These are phyloP conservation scores for Eucalyptus decipiens DNA, from an alignment of 345 rosid species.

Conservation along the genomic window DNA sequence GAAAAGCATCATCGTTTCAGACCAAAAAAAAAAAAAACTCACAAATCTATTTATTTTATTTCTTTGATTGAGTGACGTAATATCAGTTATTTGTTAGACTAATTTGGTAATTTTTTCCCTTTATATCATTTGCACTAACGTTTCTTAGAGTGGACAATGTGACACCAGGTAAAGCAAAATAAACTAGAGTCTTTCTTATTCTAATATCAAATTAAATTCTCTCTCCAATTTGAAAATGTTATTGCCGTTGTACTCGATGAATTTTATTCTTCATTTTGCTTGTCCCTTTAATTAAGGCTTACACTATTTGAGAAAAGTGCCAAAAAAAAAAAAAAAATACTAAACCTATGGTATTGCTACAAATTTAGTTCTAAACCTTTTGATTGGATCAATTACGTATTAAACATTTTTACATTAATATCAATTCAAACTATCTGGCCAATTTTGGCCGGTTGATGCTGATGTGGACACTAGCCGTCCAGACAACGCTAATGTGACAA, in stretches of 20 bases:
- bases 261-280: not conserved
- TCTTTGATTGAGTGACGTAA: not conserved
- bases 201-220: not conserved
- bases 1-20: too few relatives aligned
- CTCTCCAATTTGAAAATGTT: not conserved
- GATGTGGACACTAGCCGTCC: rapidly evolving
- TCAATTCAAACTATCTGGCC: rapidly evolving
- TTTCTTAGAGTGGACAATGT: not conserved
- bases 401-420: too few relatives aligned
- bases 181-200: not conserved
- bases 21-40: not conserved
- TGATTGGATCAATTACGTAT: rapidly evolving
- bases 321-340: too few relatives aligned
- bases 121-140: not conserved
- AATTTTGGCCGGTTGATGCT: rapidly evolving
- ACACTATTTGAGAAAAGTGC: too few relatives aligned
- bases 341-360: rapidly evolving
- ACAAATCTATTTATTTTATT: not conserved
- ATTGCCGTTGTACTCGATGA: not conserved
- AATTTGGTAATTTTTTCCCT: not conserved
- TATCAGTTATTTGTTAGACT: not conserved
- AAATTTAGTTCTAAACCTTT: too few relatives aligned
- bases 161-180: not conserved
- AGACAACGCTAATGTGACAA: rapidly evolving
- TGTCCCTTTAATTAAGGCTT: not conserved